Evolutionary conservation across 2,329 filamentous ascomycete species (phyloP).

Genomic region (Pseudocercospora fijiensis): DNA sequence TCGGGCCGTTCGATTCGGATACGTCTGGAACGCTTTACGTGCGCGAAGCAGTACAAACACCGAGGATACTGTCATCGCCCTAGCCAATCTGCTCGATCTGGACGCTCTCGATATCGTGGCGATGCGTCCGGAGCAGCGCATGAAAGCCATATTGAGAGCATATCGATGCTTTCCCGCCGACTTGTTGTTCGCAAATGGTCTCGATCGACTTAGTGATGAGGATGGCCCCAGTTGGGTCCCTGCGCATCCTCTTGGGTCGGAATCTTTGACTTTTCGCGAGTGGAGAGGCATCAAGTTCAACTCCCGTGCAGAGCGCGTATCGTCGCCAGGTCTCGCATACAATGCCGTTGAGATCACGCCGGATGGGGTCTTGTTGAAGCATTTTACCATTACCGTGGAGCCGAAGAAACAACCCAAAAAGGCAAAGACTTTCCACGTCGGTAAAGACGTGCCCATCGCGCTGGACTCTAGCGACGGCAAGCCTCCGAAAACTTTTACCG

Average conservation of each 20-base stretch:
- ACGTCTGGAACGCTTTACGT: slow-evolving; percentile 1
- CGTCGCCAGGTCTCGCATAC: background rate
- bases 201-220: background rate
- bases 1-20: background rate
- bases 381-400: background rate
- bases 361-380: background rate
- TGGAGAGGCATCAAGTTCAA: background rate
- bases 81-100: background rate
- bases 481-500: background rate
- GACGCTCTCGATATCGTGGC: background rate
- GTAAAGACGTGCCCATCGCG: background rate
- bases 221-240: background rate
- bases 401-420: background rate
- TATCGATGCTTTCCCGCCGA: slow-evolving; percentile 1
- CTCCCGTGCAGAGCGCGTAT: background rate
- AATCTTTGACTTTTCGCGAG: background rate
- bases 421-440: background rate
- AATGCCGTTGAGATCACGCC: background rate
- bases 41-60: background rate
- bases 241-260: background rate
- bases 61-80: background rate
- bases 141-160: slow-evolving; percentile 3
- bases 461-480: background rate
- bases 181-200: background rate
- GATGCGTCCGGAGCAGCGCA: slow-evolving; percentile 2